phyloP scores from a whole-genome alignment of 2,329 filamentous ascomycete genomes.

The Fusarium anguioides region DNA sequence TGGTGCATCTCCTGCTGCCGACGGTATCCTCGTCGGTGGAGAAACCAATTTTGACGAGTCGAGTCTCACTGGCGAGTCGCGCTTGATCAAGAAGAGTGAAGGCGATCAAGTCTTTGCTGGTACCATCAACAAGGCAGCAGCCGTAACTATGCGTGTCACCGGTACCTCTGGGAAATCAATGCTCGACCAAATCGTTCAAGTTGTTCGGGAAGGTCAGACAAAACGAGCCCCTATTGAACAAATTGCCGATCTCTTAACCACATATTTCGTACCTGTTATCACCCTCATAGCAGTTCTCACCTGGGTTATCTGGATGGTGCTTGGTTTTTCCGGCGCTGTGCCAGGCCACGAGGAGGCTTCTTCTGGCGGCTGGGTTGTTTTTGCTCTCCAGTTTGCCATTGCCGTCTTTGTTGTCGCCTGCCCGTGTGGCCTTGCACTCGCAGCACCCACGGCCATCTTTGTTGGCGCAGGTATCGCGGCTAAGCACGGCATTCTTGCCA shows the following conservation, averaged over 20 bases:
- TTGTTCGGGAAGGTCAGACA: constrained; percentile 81
- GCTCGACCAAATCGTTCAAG: constrained; percentile 82
- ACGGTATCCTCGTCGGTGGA: constrained; percentile 74
- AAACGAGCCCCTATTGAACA: constrained; percentile 80
- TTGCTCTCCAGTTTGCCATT: constrained; percentile 84
- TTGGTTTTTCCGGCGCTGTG: constrained; percentile 70
- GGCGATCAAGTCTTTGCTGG: constrained; percentile 77
- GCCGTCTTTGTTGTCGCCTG: constrained; percentile 89
- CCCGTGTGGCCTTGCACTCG: constrained; percentile 84
- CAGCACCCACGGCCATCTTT: constrained; percentile 87
- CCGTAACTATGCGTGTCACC: constrained; percentile 72
- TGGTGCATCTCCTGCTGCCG: constrained; percentile 85
- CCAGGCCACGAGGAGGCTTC: constrained; percentile 67
- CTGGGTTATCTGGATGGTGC: constrained; percentile 76
- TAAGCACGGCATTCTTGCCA: constrained; percentile 82
- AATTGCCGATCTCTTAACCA: constrained; percentile 77
- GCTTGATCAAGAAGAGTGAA: constrained; percentile 69
- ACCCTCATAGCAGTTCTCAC: constrained; percentile 75
- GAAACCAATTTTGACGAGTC: constrained; percentile 86
- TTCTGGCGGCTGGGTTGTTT: constrained; percentile 74
- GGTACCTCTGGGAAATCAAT: constrained; percentile 76
- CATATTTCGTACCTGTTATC: constrained; percentile 81
- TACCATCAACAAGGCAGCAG: constrained; percentile 76
- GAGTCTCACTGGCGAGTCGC: constrained; percentile 84
- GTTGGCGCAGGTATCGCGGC: constrained; percentile 85